A percentile compares a stretch with the other conserved stretches of the same genome.
These are phyloP conservation scores for Talaromyces sp. DNA, from an alignment of 2,329 filamentous ascomycete species.

Conservation along the genomic window DNA sequence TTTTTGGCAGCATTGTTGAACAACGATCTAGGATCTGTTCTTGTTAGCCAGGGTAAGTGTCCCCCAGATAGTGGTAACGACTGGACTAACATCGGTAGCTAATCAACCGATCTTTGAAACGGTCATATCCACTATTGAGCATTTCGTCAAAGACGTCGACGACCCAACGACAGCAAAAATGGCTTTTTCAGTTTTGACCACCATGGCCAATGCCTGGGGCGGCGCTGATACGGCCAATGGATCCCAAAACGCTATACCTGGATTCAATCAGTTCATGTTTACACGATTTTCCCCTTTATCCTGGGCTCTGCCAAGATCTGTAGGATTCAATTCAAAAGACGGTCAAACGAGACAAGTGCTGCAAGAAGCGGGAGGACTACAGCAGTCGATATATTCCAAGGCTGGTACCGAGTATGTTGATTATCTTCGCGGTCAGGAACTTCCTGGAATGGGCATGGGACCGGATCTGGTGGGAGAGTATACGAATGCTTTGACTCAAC, in stretches of 20 bases:
- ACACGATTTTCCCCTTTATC: slow-evolving; percentile 82
- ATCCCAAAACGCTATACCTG: slow-evolving; percentile 60
- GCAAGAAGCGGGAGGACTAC: slow-evolving; percentile 78
- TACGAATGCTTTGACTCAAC: slow-evolving; percentile 42
- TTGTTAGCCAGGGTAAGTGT: slow-evolving; percentile 69
- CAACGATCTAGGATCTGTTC: slow-evolving; percentile 82
- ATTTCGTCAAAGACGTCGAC: slow-evolving; percentile 73
- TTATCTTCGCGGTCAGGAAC: slow-evolving; percentile 44
- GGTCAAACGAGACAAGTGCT: slow-evolving; percentile 86
- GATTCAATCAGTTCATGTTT: slow-evolving; percentile 89
- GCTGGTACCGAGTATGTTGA: slow-evolving; percentile 75
- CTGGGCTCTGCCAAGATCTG: slow-evolving; percentile 81
- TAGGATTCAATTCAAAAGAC: slow-evolving; percentile 77
- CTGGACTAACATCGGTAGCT: slow-evolving; percentile 37
- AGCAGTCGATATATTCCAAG: slow-evolving; percentile 87
- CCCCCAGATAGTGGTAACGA: neutral
- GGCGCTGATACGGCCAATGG: slow-evolving; percentile 62
- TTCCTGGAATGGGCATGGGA: slow-evolving; percentile 49
- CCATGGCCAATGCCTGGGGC: slow-evolving; percentile 86
- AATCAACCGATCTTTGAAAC: slow-evolving; percentile 91
- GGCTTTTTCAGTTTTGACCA: slow-evolving; percentile 75
- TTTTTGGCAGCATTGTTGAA: slow-evolving; percentile 87
- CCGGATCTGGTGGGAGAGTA: slow-evolving; percentile 47
- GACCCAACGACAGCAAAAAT: slow-evolving; percentile 67
- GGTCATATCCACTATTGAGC: slow-evolving; percentile 79